Conservation (phyloP, 1,139 yeast genomes). For the Hyphopichia burtonii region DNA sequence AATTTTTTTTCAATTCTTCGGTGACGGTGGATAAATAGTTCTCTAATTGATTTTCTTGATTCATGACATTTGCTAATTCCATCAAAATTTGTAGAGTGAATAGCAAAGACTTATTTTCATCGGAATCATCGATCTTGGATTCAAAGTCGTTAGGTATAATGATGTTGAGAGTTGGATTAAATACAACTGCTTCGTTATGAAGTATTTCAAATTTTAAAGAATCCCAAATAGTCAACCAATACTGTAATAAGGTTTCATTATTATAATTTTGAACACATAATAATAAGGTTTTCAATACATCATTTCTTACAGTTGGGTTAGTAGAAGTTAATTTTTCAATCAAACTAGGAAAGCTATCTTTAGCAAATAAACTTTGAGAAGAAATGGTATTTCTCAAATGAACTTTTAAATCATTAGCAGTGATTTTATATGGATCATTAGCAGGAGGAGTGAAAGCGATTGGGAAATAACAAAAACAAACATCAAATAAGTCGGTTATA, state of each 20-base stretch:
- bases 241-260: constrained; percentile 42
- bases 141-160: constrained; percentile 33
- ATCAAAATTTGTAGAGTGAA: constrained; percentile 51
- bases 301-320: constrained; percentile 72
- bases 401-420: constrained; percentile 66
- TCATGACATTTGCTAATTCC: constrained; percentile 32
- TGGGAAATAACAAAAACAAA: constrained; percentile 93
- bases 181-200: constrained; percentile 57
- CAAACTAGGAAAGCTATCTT: constrained; percentile 73
- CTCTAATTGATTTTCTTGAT: constrained; percentile 20
- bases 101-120: constrained; percentile 40
- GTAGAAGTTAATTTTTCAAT: constrained; percentile 85
- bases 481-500: constrained; percentile 69
- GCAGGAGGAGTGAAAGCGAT: constrained; percentile 93
- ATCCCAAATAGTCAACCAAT: constrained; percentile 82
- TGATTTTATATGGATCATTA: constrained; percentile 83
- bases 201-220: constrained; percentile 84
- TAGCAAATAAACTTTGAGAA: constrained; percentile 63
- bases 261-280: constrained; percentile 57
- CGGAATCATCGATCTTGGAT: constrained; percentile 29
- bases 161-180: constrained; percentile 22
- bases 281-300: constrained; percentile 64
- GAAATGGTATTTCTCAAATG: constrained; percentile 61
- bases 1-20: constrained; percentile 58
- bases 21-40: constrained; percentile 41